These are phyloP conservation scores for Macaranga tanarius DNA, from an alignment of 441 rosid species.

Conservation along the genomic window DNA sequence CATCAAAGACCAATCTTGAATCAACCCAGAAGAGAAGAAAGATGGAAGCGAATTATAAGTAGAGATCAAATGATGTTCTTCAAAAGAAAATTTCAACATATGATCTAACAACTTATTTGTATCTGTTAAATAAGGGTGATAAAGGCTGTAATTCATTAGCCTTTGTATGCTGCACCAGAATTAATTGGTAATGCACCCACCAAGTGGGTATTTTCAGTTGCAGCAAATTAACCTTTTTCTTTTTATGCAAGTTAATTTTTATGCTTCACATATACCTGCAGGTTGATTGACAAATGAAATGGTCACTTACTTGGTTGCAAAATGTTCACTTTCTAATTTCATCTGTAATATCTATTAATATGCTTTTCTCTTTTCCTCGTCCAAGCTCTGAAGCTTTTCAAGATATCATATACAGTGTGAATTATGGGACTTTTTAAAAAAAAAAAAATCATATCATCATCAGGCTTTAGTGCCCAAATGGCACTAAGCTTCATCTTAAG, in stretches of 20 bases:
- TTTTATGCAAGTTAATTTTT: not conserved
- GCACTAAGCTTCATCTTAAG: no score
- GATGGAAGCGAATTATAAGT: constrained; percentile 16
- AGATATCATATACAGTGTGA: no score
- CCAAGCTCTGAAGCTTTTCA: no score
- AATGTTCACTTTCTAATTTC: no score
- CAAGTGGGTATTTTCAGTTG: constrained; percentile 11
- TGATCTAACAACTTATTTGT: not conserved
- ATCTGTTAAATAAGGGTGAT: not conserved
- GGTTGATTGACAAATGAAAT: no score
- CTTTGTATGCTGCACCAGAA: not conserved
- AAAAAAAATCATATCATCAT: no score
- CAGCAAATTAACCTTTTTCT: not conserved
- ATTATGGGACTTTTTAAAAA: no score
- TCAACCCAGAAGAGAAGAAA: constrained; percentile 32
- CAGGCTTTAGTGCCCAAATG: no score
- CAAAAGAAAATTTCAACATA: not conserved
- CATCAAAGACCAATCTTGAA: constrained; percentile 13
- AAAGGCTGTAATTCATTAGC: not conserved
- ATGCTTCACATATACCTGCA: not conserved
- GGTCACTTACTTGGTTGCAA: no score
- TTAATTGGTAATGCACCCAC: not conserved
- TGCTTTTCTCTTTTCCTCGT: no score
- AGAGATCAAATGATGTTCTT: not conserved
- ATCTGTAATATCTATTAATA: no score